These are phyloP conservation scores for Solanum pinnatisectum DNA, from an alignment of 257 asterid genomes.

Conservation along the genomic window DNA sequence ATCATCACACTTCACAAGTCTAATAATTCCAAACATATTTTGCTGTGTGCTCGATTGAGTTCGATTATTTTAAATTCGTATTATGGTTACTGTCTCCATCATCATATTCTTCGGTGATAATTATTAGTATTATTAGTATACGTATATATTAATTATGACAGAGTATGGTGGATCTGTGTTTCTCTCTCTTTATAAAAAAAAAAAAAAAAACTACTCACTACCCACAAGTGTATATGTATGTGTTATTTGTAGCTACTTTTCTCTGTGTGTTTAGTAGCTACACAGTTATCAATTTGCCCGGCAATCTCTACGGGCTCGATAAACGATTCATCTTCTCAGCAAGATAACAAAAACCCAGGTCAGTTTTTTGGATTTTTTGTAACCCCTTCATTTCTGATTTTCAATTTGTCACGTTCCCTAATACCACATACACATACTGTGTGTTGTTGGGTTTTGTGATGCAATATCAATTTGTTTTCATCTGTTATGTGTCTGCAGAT, in stretches of 20 bases:
- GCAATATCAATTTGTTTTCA: slow-evolving; percentile 38
- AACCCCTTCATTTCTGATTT: slow-evolving; percentile 27
- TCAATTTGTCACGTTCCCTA: slow-evolving; percentile 4
- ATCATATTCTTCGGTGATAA: neutral
- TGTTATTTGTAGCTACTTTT: neutral
- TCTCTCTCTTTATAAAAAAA: neutral
- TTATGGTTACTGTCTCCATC: rapidly evolving
- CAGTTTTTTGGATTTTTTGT: slow-evolving; percentile 38
- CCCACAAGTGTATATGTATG: neutral
- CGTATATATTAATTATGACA: neutral
- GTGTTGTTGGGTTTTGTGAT: slow-evolving; percentile 27
- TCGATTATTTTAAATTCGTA: no score
- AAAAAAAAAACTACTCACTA: neutral
- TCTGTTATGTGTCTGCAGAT: slow-evolving; percentile 50
- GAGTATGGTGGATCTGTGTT: slow-evolving; percentile 4
- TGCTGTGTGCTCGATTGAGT: neutral
- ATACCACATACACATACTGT: neutral
- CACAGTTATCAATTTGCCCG: slow-evolving; percentile 19
- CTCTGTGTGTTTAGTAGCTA: neutral
- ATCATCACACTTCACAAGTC: neutral
- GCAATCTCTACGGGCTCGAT: slow-evolving; percentile 32
- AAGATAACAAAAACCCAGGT: slow-evolving; percentile 42
- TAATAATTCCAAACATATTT: neutral
- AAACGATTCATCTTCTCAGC: slow-evolving; percentile 17
- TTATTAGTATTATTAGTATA: no score